Percentiles rank a stretch among this genome's conserved stretches.
phyloP scores from a whole-genome alignment of 352 stramenopile genomes.

The Pythium sp. region DNA sequence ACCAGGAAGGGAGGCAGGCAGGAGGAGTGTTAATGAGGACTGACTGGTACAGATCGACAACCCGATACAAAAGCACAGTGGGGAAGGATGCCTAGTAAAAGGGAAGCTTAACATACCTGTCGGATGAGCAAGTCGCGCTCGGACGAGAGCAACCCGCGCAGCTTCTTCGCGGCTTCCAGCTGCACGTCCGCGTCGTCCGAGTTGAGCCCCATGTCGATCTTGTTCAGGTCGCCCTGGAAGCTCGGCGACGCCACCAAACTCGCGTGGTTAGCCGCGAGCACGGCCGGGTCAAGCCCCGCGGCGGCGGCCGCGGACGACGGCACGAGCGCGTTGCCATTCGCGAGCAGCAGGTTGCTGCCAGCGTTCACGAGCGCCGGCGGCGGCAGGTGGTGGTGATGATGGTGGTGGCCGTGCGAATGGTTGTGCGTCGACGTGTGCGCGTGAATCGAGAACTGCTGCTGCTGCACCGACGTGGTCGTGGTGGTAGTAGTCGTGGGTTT shows the following conservation, averaged over 20 bases:
- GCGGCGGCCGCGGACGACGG: slow-evolving; percentile 8
- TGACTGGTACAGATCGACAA: not conserved
- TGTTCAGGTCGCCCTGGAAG: slow-evolving; percentile 80
- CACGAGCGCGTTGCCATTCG: slow-evolving; percentile 38
- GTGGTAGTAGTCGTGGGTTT: slow-evolving; percentile 23
- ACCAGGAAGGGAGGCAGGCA: slow-evolving; percentile 4
- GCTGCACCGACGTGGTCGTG: slow-evolving; percentile 27
- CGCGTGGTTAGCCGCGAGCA: slow-evolving; percentile 15
- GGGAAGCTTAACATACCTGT: slow-evolving; percentile 40
- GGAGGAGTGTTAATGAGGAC: slow-evolving; percentile 7
- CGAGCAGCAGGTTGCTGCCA: slow-evolving; percentile 25
- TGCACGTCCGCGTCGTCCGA: slow-evolving; percentile 83
- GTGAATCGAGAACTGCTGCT: slow-evolving; percentile 48
- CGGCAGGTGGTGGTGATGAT: slow-evolving; percentile 47
- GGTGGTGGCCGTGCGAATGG: slow-evolving; percentile 43
- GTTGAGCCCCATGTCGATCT: slow-evolving; percentile 77
- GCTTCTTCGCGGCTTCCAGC: slow-evolving; percentile 83
- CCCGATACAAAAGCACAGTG: not conserved
- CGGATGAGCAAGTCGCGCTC: slow-evolving; percentile 84
- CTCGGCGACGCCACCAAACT: slow-evolving; percentile 44
- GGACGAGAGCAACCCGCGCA: slow-evolving; percentile 80
- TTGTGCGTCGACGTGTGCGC: slow-evolving; percentile 10
- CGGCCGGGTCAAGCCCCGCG: slow-evolving; percentile 28
- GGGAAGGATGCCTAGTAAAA: not conserved
- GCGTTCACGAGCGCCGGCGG: slow-evolving; percentile 15